Evolutionary conservation across 306 rosid genomes (phyloP), one percentile per base, ranked within the genome.

Genomic region (Vicia sativa): DNA sequence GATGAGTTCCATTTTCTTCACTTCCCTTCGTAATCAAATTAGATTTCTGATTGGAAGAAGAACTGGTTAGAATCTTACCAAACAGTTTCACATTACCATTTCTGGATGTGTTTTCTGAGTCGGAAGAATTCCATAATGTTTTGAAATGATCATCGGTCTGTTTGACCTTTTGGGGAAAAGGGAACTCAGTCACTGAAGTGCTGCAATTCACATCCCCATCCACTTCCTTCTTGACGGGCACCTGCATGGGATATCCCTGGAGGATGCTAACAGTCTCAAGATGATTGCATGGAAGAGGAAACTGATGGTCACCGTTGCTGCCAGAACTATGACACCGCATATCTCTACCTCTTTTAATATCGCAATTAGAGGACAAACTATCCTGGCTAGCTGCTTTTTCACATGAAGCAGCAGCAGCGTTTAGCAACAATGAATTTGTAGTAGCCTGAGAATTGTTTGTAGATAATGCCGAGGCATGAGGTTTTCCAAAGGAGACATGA

Each of bases 61-160:
- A 77, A 78, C 78, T 80, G 56, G 87, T 85, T 2, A 91, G 85
- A 79, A 95, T 91, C 83, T 88, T 83, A 18, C 99, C 99, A 48
- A 90, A 91, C 74, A 95, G 84, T 67, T 95, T 95, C 81, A 95
- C 95, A 75, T 89, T 88, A 79, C 99, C 93, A 76, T 87, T 87
- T 81, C 88, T 74, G 75, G 84, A 67, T 18, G 85, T 76, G 62
- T 81, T 81, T 41, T 88, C 96, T 0, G 92, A 78, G 78, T 87
- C 96, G 12, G 84, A 70, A 2, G 73, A 79, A 62, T 81, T 77
- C 39, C 34, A 62, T 34, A 18, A 68, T 18, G 81, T 31, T 57
- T 68, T 85, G 56, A 14, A 23, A 68, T 71, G 72, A 67, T 77
- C 87, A 70, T 59, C 64, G 4, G 45, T 19, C 16, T 54, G 78